Evolutionary conservation across 306 rosid species (phyloP).

Genomic region (Corylus americana): DNA sequence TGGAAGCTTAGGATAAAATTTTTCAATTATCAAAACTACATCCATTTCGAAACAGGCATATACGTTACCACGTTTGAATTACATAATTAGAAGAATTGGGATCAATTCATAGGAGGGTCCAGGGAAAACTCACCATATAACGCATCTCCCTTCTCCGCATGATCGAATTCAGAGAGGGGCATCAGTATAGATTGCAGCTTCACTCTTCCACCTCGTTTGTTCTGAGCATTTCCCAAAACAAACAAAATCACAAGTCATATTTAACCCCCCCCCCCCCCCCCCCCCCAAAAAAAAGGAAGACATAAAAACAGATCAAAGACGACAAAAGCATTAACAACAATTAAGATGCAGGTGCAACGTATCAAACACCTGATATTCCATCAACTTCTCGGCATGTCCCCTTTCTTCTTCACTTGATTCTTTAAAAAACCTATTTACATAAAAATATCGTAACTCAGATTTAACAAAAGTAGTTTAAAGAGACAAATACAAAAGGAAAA

Average conservation of each 20-base stretch:
- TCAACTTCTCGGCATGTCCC: conserved; percentile 86
- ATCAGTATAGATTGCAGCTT: conserved; percentile 65
- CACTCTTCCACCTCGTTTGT: conserved; percentile 90
- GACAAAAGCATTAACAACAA: no score
- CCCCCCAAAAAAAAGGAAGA: background rate
- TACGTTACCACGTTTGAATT: background rate
- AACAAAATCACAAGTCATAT: background rate
- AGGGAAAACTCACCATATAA: conserved; percentile 51
- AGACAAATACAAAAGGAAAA: background rate
- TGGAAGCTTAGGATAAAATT: no score
- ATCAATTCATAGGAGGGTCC: background rate
- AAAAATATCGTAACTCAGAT: background rate
- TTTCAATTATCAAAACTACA: background rate
- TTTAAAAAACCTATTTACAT: conserved; percentile 64
- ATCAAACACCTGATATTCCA: conserved; percentile 80
- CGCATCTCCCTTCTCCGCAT: conserved; percentile 74
- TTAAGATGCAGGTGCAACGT: background rate
- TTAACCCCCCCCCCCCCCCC: no score
- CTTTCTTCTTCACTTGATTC: conserved; percentile 96
- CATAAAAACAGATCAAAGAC: background rate
- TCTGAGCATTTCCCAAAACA: conserved; percentile 41
- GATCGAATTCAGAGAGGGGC: conserved; percentile 71
- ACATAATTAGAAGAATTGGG: background rate
- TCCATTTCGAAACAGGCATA: background rate
- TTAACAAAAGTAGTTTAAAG: background rate